phyloP scores from a whole-genome alignment of 768 basidiomycete genomes.

The Russula sp. region DNA sequence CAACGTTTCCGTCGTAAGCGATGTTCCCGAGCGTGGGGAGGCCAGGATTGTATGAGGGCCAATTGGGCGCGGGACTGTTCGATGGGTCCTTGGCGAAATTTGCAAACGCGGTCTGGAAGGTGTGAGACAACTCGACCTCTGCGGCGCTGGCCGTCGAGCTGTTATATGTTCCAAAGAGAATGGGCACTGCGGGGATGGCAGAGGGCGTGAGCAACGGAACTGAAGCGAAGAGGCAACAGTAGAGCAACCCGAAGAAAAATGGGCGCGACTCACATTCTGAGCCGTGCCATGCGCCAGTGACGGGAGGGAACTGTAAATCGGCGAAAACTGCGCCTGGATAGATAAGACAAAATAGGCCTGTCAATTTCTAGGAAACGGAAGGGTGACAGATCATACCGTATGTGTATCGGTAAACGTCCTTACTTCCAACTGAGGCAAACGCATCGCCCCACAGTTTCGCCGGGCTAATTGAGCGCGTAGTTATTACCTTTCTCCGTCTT shows the following conservation, averaged over 20 bases:
- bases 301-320: not conserved
- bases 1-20: no score
- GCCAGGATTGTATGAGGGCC: no score
- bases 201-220: not conserved
- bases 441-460: constrained; percentile 9
- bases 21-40: no score
- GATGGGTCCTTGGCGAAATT: constrained; percentile 4
- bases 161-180: not conserved
- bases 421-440: not conserved
- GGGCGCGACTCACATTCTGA: not conserved
- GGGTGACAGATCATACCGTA: not conserved
- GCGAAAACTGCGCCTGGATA: constrained; percentile 1
- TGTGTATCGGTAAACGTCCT: constrained; percentile 5
- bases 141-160: constrained; percentile 19
- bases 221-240: not conserved
- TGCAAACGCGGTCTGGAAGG: constrained; percentile 10
- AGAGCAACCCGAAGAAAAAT: not conserved
- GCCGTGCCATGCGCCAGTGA: not conserved
- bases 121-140: constrained; percentile 23
- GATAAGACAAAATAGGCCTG: not conserved
- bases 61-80: not conserved
- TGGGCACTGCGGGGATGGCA: not conserved
- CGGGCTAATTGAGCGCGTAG: not conserved
- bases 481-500: not conserved
- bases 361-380: no score